Evolutionary conservation across 2,329 filamentous ascomycete species (phyloP).

Genomic region (Ciborinia camelliae): DNA sequence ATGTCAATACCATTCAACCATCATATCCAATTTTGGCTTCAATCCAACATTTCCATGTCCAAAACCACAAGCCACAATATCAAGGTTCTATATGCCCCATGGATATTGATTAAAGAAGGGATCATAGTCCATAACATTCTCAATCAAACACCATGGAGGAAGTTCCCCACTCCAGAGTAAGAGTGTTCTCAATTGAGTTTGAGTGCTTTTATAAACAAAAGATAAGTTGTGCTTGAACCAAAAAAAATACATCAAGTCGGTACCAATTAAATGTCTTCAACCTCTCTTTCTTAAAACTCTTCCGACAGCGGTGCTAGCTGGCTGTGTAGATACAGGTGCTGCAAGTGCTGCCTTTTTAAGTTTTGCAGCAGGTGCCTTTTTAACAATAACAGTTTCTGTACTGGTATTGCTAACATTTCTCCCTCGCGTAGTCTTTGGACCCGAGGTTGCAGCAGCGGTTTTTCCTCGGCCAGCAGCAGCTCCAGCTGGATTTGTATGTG

Average conservation of each 20-base stretch:
- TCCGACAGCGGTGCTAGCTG: constrained; percentile 40
- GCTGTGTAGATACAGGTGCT: constrained; percentile 41
- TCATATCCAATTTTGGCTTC: not conserved
- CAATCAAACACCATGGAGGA: constrained; percentile 7
- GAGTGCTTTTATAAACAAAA: not conserved
- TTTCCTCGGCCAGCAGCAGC: constrained; percentile 29
- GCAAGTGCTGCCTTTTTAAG: constrained; percentile 52
- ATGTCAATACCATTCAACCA: not conserved
- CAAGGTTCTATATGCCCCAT: constrained; percentile 12
- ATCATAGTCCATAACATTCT: not conserved
- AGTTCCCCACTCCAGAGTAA: constrained; percentile 3
- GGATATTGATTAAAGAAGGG: not conserved
- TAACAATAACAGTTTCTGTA: constrained; percentile 50
- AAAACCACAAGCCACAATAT: constrained; percentile 1
- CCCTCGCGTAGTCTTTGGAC: constrained; percentile 47
- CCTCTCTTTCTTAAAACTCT: constrained; percentile 36
- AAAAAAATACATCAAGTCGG: not conserved
- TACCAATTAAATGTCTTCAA: not conserved
- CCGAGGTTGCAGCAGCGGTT: constrained; percentile 38
- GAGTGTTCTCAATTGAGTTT: not conserved
- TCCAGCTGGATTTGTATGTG: constrained; percentile 21
- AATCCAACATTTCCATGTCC: not conserved
- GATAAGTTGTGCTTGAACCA: not conserved
- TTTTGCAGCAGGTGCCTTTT: constrained; percentile 37
- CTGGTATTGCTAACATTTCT: constrained; percentile 59